These are phyloP conservation scores for Ziziphus jujuba DNA, from an alignment of 306 rosid species.

Conservation along the genomic window DNA sequence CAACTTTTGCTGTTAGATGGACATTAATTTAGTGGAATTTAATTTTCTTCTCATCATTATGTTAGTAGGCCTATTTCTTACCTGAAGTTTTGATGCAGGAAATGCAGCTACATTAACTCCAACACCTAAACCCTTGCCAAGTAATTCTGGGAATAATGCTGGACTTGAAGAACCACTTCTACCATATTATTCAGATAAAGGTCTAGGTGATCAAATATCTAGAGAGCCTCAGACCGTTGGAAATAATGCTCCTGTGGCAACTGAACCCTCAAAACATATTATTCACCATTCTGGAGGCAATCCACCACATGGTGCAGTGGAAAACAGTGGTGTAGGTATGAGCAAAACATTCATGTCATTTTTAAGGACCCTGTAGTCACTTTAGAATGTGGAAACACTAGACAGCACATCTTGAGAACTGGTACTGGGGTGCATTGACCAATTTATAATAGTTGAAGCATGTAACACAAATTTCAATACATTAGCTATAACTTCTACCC, in stretches of 20 bases:
- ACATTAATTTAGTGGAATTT: background rate
- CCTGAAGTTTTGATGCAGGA: slow-evolving; percentile 25
- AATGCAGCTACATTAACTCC: slow-evolving; percentile 11
- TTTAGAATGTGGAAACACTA: background rate
- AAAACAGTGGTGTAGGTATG: no score
- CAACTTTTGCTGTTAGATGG: background rate
- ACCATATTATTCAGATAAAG: slow-evolving; percentile 10
- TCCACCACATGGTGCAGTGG: no score
- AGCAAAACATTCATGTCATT: background rate
- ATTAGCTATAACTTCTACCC: no score
- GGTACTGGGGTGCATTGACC: no score
- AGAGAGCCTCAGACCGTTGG: slow-evolving; percentile 22
- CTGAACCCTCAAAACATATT: no score
- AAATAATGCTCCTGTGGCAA: no score
- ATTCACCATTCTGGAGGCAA: no score
- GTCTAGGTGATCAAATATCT: slow-evolving; percentile 7
- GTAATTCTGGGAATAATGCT: no score
- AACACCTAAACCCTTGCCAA: background rate
- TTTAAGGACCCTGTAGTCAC: background rate
- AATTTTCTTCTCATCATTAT: background rate
- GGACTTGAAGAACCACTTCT: background rate
- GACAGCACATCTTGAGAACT: background rate
- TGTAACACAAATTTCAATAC: no score
- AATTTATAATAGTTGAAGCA: no score
- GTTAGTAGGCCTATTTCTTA: background rate